These are phyloP conservation scores for Globisporangium parvum DNA, from an alignment of 352 stramenopile genomes.

Conservation along the genomic window DNA sequence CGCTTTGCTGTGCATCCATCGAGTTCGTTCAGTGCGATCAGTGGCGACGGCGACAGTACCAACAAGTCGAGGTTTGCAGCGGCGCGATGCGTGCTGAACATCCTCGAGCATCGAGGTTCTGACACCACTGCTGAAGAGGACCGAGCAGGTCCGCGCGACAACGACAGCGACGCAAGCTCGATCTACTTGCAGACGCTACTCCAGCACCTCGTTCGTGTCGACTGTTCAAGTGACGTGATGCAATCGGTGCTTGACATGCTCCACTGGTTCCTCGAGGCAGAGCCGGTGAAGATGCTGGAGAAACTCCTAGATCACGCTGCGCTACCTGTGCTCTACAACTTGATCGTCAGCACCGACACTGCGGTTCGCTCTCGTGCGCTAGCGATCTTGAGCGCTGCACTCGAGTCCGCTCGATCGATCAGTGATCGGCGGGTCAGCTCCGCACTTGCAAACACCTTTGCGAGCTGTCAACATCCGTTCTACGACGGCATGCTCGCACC, in stretches of 20 bases:
- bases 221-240: not conserved
- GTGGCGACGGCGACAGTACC: not conserved
- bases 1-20: not conserved
- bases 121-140: too few species aligned
- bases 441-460: not conserved
- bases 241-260: not conserved
- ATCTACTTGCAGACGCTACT: not conserved
- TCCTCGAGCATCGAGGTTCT: too few species aligned
- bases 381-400: not conserved
- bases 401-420: too few species aligned
- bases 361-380: not conserved
- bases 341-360: not conserved
- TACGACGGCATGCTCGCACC: not conserved
- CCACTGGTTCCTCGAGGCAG: not conserved
- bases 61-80: too few species aligned
- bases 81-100: too few species aligned
- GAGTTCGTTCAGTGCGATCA: not conserved
- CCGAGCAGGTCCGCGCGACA: too few species aligned
- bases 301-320: not conserved
- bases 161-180: too few species aligned
- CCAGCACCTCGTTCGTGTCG: not conserved
- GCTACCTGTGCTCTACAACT: constrained; percentile 2
- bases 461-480: not conserved
- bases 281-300: not conserved
- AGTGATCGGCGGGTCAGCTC: not conserved